Base-by-base conservation (phyloP, 1,139 yeast species). In the Candida anutae region DNA sequence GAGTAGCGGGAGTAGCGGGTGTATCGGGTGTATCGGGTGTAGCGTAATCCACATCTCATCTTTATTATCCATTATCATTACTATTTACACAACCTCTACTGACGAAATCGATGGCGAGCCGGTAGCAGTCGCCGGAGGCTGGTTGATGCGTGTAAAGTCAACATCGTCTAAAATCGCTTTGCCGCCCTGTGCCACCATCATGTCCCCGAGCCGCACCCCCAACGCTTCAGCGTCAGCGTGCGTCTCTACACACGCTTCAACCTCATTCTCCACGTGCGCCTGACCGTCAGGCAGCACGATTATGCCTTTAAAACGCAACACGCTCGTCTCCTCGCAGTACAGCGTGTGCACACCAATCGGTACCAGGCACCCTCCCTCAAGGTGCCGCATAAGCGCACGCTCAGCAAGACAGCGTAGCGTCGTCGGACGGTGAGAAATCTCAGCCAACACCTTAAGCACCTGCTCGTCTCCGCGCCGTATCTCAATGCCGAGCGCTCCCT, bases 281-380 rank as follows among this genome's bases (percentile, higher is more conserved):
- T 56, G 53, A 13, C 98, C 98, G 50, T 88, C 95, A 5, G 90
- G 90, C 36, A 82, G 74, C 14, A 88, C 84, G 16, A 90, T 93
- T 25, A 82, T 69, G 5, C 87, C 94, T 36, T 71, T 71, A 40
- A 90, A 61, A 9, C 53, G 40, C 32, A 81, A 58, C 11, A 37
- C 39, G 20, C 62, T 53, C 0, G 73, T 62, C 2, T 42, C 48
- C 22, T 55, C 59, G 41, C 77, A 58, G 42, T 66, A 80, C 5
- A 49, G 45, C n/a, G 85, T 65, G 33, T 79, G 70, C 27, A 85
- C 95, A 26, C 98, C 98, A 41, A 90, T 83, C 8, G 98, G 98
- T 6, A 90, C 96, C 1, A 95, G 84, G 58, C 98, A 90, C 11
- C 98, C 98, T 35, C 98, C 98, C 59, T 90, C 97, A 35, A 90